Conservation (phyloP, 1,284 basidiomycete species). For the Ceratobasidium sp. region DNA sequence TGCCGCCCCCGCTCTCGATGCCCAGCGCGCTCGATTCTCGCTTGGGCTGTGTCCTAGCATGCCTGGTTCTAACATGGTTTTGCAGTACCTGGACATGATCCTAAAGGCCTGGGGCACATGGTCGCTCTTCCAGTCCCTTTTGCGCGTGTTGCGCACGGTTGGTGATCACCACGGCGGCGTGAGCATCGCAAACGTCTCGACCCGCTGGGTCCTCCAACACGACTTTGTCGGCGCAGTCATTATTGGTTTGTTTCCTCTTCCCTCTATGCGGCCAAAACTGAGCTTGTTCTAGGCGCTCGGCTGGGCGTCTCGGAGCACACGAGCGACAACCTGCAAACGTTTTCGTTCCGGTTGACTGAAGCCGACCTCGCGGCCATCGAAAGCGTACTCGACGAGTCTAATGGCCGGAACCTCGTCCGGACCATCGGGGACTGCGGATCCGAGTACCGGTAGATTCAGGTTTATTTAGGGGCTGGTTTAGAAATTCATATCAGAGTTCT, state of each 20-base stretch:
- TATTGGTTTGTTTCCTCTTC: constrained; percentile 60
- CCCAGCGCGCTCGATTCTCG: constrained; percentile 10
- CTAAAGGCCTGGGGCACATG: constrained; percentile 77
- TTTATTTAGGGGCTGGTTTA: neutral
- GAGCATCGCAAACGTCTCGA: constrained; percentile 78
- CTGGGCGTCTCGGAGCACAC: constrained; percentile 77
- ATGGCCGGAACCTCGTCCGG: constrained; percentile 65
- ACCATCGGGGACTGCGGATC: constrained; percentile 80
- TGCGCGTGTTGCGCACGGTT: constrained; percentile 65
- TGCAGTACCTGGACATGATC: constrained; percentile 81
- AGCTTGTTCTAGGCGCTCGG: constrained; percentile 61
- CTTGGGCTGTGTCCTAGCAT: neutral
- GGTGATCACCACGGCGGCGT: constrained; percentile 69
- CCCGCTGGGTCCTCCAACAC: constrained; percentile 81
- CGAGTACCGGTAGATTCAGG: constrained; percentile 65
- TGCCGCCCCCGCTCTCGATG: neutral
- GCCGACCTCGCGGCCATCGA: constrained; percentile 68
- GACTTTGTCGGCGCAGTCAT: constrained; percentile 77
- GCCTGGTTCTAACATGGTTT: too few relatives aligned
- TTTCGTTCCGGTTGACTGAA: constrained; percentile 62
- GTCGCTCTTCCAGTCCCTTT: constrained; percentile 72
- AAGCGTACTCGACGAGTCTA: constrained; percentile 63
- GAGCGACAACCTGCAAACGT: constrained; percentile 69
- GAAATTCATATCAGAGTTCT: neutral
- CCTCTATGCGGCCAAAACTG: constrained; percentile 4